Evolutionary conservation across 495 filamentous ascomycete genomes (phyloP), one percentile per base, ranked within the genome.

Genomic region (Trichoderma gamsii): DNA sequence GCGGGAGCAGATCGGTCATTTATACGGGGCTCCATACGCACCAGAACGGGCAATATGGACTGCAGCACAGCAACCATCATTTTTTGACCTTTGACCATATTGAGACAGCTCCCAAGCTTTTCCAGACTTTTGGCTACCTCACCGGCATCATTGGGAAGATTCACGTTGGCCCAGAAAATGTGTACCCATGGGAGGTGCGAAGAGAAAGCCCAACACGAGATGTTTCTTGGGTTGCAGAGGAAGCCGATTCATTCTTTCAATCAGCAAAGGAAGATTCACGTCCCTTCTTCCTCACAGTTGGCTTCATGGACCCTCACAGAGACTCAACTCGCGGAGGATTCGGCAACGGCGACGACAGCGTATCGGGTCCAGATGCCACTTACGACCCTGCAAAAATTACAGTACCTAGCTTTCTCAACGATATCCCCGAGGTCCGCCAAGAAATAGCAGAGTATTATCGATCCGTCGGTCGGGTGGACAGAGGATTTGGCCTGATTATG

Each of bases 21-120:
- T 82, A 82, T 68, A 81, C 79, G 0, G 81, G 80, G 8, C 71
- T 82, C 3, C 80, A 82, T 69, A 82, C 79, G 0, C 81, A 83
- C 66, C 69, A 82, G 67, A 82, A 78, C 63, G 81, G 81, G 0
- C 79, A 81, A 66, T 83, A 83, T 67, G 81, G 81, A 0, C 73
- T 82, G 2, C 67, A 66, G 16, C 64, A 65, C n/a, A 44, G 65
- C 8, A 38, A 59, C 13, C 75, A 78, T 64, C 77, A 81, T 69
- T 82, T 83, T 68, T 70, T 72, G 38, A 83, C 79, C 3, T 79
- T 76, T 65, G 74, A 80, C 25, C 73, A 81, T 65, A 74, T 82
- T 25, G 73, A 80, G 18, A 79, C 79, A 18, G 73, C 72, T 3
- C 80, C 81, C 12, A 70, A 68, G 3, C 70, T 82, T 0, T 75